Evolutionary conservation across 257 asterid species (phyloP).

Genomic region (Petunia secreta): DNA sequence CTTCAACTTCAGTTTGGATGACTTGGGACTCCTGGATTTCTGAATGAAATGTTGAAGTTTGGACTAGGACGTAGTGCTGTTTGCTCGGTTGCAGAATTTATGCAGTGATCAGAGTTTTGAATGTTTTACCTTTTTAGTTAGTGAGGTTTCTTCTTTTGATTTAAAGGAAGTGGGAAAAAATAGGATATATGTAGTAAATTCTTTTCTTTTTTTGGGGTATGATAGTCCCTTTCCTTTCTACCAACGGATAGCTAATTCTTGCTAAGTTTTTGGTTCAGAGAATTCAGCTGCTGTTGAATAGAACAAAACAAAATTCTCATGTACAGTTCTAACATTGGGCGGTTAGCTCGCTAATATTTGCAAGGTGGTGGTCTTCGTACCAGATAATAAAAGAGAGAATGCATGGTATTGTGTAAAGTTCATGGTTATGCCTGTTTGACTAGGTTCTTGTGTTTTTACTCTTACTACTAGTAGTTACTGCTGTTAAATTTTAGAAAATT

Average conservation of each 20-base stretch:
- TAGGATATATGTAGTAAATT: background rate
- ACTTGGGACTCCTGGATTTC: slow-evolving; percentile 40
- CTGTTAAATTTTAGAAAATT: background rate
- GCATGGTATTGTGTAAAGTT: too few species aligned
- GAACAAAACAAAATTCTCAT: background rate
- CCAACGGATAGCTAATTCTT: slow-evolving; percentile 33
- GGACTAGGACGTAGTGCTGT: background rate
- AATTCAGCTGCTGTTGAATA: slow-evolving; percentile 2
- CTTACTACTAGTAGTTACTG: background rate
- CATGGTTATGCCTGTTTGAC: background rate
- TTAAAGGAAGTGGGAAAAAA: too few species aligned
- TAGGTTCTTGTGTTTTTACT: background rate
- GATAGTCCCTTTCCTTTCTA: background rate
- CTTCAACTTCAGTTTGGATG: slow-evolving; percentile 42
- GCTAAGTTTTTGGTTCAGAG: slow-evolving; percentile 37
- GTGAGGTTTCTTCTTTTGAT: background rate
- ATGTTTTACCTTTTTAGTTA: background rate
- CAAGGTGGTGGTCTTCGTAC: background rate
- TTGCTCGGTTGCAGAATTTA: background rate
- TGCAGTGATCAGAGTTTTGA: background rate
- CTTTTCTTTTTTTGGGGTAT: background rate
- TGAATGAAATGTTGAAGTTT: slow-evolving; percentile 34
- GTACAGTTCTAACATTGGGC: background rate
- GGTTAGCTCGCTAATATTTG: background rate
- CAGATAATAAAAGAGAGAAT: too few species aligned